Percentiles rank a stretch among this genome's conserved stretches.
Evolutionary conservation across 2,329 filamentous ascomycete species (phyloP).

Genomic region (Aspergillus alliaceus): DNA sequence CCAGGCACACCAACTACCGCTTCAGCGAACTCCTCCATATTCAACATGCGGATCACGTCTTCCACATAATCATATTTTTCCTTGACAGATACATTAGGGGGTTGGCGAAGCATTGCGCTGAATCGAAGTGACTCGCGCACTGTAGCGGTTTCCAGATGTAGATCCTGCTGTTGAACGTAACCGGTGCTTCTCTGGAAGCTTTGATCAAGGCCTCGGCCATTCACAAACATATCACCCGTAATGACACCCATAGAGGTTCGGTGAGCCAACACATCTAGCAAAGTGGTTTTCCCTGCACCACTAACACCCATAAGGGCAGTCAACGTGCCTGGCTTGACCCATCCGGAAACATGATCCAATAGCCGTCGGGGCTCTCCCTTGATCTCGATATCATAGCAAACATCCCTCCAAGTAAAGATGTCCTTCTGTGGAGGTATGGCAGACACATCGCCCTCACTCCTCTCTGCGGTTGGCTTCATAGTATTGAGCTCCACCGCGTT

Average conservation of each 20-base stretch:
- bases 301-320: constrained; percentile 89
- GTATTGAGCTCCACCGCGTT: not conserved
- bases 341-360: constrained; percentile 81
- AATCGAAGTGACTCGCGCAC: constrained; percentile 86
- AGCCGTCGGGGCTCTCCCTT: constrained; percentile 73
- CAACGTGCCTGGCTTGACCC: constrained; percentile 87
- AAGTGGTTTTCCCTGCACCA: constrained; percentile 85
- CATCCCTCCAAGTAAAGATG: constrained; percentile 77
- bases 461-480: not conserved
- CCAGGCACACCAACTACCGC: constrained; percentile 85
- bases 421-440: constrained; percentile 55
- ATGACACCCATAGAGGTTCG: constrained; percentile 85
- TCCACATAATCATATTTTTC: constrained; percentile 86
- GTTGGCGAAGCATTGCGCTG: constrained; percentile 80
- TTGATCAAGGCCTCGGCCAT: constrained; percentile 65
- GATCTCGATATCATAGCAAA: constrained; percentile 61
- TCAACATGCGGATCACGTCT: constrained; percentile 80
- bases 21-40: constrained; percentile 86
- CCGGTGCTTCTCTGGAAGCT: constrained; percentile 36
- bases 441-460: constrained; percentile 45
- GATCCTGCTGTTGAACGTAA: constrained; percentile 80
- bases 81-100: constrained; percentile 63
- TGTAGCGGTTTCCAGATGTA: constrained; percentile 79
- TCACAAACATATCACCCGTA: constrained; percentile 78
- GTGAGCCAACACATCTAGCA: constrained; percentile 81